Evolutionary conservation across 2,329 filamentous ascomycete genomes (phyloP).

Genomic region (Beauveria sp.): DNA sequence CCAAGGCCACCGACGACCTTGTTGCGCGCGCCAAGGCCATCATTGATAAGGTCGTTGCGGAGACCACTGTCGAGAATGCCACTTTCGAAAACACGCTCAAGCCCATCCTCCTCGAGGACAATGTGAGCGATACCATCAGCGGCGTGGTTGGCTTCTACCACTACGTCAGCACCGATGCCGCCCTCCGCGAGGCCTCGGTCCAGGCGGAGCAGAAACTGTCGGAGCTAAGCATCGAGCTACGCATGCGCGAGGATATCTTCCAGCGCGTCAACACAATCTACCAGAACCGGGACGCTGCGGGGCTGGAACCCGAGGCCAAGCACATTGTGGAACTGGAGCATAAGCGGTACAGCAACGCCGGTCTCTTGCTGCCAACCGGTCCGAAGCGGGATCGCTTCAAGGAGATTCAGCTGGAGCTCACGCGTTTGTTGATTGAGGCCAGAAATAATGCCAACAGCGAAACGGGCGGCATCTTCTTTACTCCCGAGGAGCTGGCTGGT

Average conservation of each 20-base stretch:
- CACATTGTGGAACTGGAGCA: conserved; percentile 72
- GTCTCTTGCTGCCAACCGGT: conserved; percentile 62
- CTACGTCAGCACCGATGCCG: conserved; percentile 63
- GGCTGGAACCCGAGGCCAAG: conserved; percentile 60
- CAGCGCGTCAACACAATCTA: conserved; percentile 53
- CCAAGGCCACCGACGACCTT: conserved; percentile 58
- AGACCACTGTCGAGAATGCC: conserved; percentile 44
- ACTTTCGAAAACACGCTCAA: conserved; percentile 47
- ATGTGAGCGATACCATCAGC: conserved; percentile 54
- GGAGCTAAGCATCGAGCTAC: conserved; percentile 69
- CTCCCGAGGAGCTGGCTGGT: conserved; percentile 63
- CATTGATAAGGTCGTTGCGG: conserved; percentile 59
- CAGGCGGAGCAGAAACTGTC: conserved; percentile 70
- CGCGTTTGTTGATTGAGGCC: conserved; percentile 65
- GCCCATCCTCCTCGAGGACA: conserved; percentile 57
- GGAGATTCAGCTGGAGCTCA: conserved; percentile 75
- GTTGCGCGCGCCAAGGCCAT: conserved; percentile 56
- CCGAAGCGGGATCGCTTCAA: conserved; percentile 71
- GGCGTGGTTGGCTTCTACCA: conserved; percentile 75
- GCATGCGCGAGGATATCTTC: conserved; percentile 78
- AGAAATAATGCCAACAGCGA: conserved; percentile 80
- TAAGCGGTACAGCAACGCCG: conserved; percentile 70
- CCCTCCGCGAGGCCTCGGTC: conserved; percentile 66
- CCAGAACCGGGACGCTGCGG: conserved; percentile 41
- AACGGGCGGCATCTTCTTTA: conserved; percentile 72